Percentiles rank a stretch among this genome's conserved stretches.
These are phyloP conservation scores for Piloderma croceum DNA, from an alignment of 768 basidiomycete genomes.

Conservation along the genomic window DNA sequence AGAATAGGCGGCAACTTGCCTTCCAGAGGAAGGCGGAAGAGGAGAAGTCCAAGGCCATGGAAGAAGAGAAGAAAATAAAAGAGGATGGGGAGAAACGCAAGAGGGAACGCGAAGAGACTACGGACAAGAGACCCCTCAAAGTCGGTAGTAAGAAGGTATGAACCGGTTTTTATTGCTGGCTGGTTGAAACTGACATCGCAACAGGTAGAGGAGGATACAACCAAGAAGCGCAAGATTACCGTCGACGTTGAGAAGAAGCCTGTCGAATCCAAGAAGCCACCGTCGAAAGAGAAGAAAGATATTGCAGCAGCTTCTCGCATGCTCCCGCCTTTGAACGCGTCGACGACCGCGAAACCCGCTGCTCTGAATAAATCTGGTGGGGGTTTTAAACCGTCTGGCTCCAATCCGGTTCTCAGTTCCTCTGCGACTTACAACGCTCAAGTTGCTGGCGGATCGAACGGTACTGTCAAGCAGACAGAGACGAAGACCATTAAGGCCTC, in stretches of 20 bases:
- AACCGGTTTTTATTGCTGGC: constrained; percentile 2
- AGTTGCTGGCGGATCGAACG: constrained; percentile 15
- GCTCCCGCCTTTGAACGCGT: constrained; percentile 27
- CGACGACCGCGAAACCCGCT: too few relatives aligned
- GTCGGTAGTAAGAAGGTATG: constrained; percentile 52
- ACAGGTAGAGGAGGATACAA: constrained; percentile 58
- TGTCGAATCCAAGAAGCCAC: constrained; percentile 50
- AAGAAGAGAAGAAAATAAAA: constrained; percentile 67
- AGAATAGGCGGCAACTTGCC: constrained; percentile 67
- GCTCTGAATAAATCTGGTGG: constrained; percentile 1
- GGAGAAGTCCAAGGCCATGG: constrained; percentile 55
- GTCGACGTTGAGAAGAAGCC: constrained; percentile 50
- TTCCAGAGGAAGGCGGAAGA: constrained; percentile 74
- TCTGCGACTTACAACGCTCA: constrained; percentile 37
- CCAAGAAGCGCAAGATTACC: constrained; percentile 65
- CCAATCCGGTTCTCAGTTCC: constrained; percentile 28
- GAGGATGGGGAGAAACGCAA: constrained; percentile 76
- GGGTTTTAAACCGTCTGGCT: constrained; percentile 5
- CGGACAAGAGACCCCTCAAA: constrained; percentile 63
- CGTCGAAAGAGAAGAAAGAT: constrained; percentile 50
- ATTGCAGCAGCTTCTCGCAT: constrained; percentile 21
- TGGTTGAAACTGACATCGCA: constrained; percentile 4
- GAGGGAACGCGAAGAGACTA: constrained; percentile 73
- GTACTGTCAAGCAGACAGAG: constrained; percentile 21
- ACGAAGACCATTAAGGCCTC: constrained; percentile 26